Evolutionary conservation across 2,329 filamentous ascomycete genomes (phyloP), one percentile per base, ranked within the genome.

Genomic region (Sarocladiaceae sp.): DNA sequence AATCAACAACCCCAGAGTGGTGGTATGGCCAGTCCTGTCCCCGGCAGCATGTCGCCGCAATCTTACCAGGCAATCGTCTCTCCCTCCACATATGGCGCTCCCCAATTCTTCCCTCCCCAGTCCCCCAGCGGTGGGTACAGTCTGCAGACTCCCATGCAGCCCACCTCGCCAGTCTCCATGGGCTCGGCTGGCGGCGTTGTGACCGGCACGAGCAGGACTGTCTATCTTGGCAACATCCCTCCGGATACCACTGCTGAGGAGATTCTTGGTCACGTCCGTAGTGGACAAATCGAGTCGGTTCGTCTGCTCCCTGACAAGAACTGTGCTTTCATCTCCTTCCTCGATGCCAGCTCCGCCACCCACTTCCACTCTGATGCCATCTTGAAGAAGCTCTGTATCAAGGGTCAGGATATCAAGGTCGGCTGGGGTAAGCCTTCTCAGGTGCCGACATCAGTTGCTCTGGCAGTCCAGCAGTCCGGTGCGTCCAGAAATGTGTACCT

Each of bases 341-440:
- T 98, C 53, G 93, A 98, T 60, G 89, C 90, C 57, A 95, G 90
- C 70, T 96, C 93, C 23, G 93, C 93, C 46, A 97, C 91, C 18
- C 93, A 98, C 64, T 98, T 98, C 71, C 93, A 98, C 73, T 98
- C 93, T 16, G 93, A 98, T 74, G 93, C 93, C 55, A 98, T 98
- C 68, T 79, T 98, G 78, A 98, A 98, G 76, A 98, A 97, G 76
- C 80, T 98, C 62, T 90, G 90, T 57, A 95, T 98, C 72, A 90
- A 95, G 68, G 91, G 91, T 20, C 93, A 97, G 72, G 93, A 98
- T 64, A 96, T 98, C 73, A 98, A 98, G 75, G 90, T 98, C 57
- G 93, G 93, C 50, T 98, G 93, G 93, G 93, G 93, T 51, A 98
- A 98, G 70, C 91, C 93, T 24, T 97, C 93, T 3, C 91, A 95